A percentile compares a stretch with the other conserved stretches of the same genome.
Conservation (phyloP, 495 filamentous ascomycete species). For the Penicillium nucicola region DNA sequence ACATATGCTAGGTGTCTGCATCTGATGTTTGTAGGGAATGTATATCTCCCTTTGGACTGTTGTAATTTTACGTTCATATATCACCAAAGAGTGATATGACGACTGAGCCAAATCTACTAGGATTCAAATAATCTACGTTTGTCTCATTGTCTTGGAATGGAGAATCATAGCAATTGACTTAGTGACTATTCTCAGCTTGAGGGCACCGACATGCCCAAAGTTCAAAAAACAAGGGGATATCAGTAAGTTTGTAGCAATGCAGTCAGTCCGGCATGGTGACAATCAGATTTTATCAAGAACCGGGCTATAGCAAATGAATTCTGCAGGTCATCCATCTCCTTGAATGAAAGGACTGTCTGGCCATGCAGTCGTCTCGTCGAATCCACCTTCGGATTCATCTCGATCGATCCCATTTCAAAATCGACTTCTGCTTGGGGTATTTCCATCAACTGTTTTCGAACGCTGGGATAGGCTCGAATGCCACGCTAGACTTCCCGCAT, state of each 20-base stretch:
- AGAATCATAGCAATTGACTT: slow-evolving; percentile 12
- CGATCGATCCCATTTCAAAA: neutral
- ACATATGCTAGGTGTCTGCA: neutral
- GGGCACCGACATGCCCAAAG: neutral
- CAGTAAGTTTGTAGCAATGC: neutral
- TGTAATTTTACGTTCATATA: neutral
- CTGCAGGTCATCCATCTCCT: neutral
- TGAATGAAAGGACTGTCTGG: neutral
- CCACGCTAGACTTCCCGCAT: neutral
- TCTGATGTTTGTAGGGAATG: neutral
- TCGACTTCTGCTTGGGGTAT: slow-evolving; percentile 14
- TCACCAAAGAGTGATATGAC: neutral
- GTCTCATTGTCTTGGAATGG: neutral
- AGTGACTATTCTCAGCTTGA: slow-evolving; percentile 1
- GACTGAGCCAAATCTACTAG: neutral
- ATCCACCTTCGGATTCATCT: slow-evolving; percentile 1
- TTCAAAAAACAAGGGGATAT: neutral
- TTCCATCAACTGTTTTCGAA: slow-evolving; percentile 12
- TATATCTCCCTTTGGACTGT: neutral
- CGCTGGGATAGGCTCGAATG: slow-evolving; percentile 2
- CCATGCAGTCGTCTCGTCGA: neutral
- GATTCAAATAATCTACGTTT: neutral
- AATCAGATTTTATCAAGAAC: neutral
- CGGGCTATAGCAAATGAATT: neutral
- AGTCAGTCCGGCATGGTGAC: neutral